Evolutionary conservation across 2,329 filamentous ascomycete species (phyloP), one percentile per base, ranked within the genome.

Genomic region (Cordyceps fumosorosea): DNA sequence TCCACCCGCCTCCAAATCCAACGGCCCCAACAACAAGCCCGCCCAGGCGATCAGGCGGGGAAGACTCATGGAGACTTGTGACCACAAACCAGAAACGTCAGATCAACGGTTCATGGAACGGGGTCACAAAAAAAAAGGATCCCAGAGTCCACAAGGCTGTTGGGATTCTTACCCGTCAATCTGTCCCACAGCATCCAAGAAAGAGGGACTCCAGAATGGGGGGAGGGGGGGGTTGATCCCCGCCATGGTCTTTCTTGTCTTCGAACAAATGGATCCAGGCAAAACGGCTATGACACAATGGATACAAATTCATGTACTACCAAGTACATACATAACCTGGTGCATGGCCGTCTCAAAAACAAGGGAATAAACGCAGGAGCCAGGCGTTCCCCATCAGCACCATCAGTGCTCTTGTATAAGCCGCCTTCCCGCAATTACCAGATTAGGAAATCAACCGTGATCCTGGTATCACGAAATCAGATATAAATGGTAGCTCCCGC

Each of bases 121-220:
- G 56, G 45, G 47, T 51, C 34, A 51, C 47, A 59, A 51, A 51
- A 58, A 51, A 58, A 51, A 40, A 51, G 56, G 54, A 56, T 18
- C 44, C 34, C 40, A 42, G 24, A 52, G 40, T 37, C 57, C 57
- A 60, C 57, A 60, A 60, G 57, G 57, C 57, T 60, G 37, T 60
- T 60, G 57, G 48, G 44, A 22, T 52, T 12, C 11, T 37, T 37
- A 37, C 34, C 34, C 34, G 16, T 32, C 10, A 52, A 51, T 45
- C 26, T 52, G 56, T 60, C 50, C 57, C 57, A 60, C 57, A 52
- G 24, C 57, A 18, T 24, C 24, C 22, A 42, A 53, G 48, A 42
- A 60, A 45, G 57, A 60, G 37, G 32, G 47, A 59, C 56, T 59
- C 37, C 18, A 11, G 44, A n/a, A 24, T 11, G 45, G 37, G 24